Evolutionary conservation across 495 filamentous ascomycete species (phyloP), one percentile per base, ranked within the genome.

Genomic region (Amorphotheca resinae): DNA sequence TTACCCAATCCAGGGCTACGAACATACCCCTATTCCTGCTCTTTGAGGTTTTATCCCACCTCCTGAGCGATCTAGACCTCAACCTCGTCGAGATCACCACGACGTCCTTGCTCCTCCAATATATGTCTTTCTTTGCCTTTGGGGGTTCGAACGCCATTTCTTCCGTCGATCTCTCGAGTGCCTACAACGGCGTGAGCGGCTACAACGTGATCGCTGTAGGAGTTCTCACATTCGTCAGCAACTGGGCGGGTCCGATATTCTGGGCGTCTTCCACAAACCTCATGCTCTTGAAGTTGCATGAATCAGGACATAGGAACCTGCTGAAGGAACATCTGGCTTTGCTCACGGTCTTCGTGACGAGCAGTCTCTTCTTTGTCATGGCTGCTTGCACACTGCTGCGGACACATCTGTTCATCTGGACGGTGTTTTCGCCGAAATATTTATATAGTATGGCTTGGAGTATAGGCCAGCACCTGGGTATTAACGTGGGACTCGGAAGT

Each of bases 331-430:
- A 87, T 56, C 56, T 79, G 0, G 59, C 72, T 0, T 40, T 80
- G 42, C 52, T 83, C 53, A 91, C 85, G 14, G 59, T 80, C 17
- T 88, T 86, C 50, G 58, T 69, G 23, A 66, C 79, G 5, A 59
- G 62, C 2, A 70, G 70, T 17, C 59, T 82, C 41, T 59, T 75
- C 14, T 80, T 74, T 23, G 84, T 95, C 7, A 95, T 95, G 87
- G 75, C 70, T 20, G 86, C 93, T 22, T 99, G 93, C 57, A 85
- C 84, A 45, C 64, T 71, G 9, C 55, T 96, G 55, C 68, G 91
- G 52, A 82, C 80, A 33, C 93, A 99, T 68, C 63, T 99, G 48
- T 99, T 99, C 62, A 84, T 99, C 42, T 99, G 93, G 93, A 96
- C 87, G 0, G 93, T 99, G 22, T 99, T 99, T 61, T 87, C 81